Conservation (phyloP, 495 filamentous ascomycete species). For the Penicillium soppii region DNA sequence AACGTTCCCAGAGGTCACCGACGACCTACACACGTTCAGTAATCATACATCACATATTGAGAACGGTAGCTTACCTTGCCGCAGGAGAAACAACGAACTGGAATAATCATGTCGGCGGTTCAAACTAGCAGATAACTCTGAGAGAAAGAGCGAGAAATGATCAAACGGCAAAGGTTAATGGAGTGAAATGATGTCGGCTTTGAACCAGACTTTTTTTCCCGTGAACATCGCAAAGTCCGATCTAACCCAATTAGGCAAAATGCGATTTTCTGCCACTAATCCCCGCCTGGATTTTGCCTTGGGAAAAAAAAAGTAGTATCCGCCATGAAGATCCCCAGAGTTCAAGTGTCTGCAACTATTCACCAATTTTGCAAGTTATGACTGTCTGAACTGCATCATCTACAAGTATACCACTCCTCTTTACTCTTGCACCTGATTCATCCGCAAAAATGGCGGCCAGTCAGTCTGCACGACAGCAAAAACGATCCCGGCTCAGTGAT, state of each 20-base stretch:
- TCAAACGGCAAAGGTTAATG: slow-evolving; percentile 17
- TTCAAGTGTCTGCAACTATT: neutral
- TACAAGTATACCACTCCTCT: neutral
- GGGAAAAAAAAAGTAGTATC: slow-evolving; percentile 18
- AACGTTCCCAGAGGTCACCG: slow-evolving; percentile 95
- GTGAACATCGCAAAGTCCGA: slow-evolving; percentile 11
- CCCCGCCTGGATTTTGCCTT: slow-evolving; percentile 16
- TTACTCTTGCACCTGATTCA: neutral
- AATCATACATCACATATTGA: neutral
- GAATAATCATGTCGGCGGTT: slow-evolving; percentile 82
- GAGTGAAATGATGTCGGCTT: slow-evolving; percentile 10
- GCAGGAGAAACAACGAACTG: slow-evolving; percentile 96
- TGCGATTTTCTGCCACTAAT: slow-evolving; percentile 17
- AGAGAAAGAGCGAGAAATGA: slow-evolving; percentile 14
- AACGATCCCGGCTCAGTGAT: slow-evolving; percentile 39
- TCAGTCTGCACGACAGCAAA: slow-evolving; percentile 25
- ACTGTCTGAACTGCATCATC: slow-evolving; percentile 1
- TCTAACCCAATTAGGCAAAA: slow-evolving; percentile 6
- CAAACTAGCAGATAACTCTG: neutral
- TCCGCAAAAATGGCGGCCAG: slow-evolving; percentile 18
- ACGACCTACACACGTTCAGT: slow-evolving; percentile 65
- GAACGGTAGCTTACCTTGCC: slow-evolving; percentile 71
- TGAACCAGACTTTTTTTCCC: slow-evolving; percentile 24
- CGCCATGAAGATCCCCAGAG: slow-evolving; percentile 2
- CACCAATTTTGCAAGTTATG: slow-evolving; percentile 1